Percentiles rank a stretch among this genome's conserved stretches.
phyloP scores from a whole-genome alignment of 2,329 filamentous ascomycete genomes.

The Cyphellophora europaea region DNA sequence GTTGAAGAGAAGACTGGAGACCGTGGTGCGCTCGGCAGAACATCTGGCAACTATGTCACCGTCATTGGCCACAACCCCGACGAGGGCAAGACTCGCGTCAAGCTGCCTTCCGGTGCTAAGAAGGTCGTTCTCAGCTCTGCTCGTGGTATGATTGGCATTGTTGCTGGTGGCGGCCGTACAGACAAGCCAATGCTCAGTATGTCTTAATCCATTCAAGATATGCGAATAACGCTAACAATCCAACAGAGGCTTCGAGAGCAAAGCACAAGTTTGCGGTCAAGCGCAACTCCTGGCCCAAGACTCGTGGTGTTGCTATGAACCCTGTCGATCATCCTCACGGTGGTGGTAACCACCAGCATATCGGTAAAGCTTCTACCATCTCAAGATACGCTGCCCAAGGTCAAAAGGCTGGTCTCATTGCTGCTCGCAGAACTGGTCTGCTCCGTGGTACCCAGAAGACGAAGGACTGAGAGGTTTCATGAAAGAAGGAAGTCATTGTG shows the following conservation, averaged over 20 bases:
- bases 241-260: conserved; percentile 88
- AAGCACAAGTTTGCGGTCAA: conserved; percentile 99
- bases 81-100: conserved; percentile 99
- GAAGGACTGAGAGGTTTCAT: conserved; percentile 72
- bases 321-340: conserved; percentile 98
- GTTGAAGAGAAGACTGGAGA: conserved; percentile 98
- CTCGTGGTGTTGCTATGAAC: conserved; percentile 99
- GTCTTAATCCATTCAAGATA: too few relatives aligned
- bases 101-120: conserved; percentile 98
- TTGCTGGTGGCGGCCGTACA: conserved; percentile 97
- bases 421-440: conserved; percentile 98
- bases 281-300: conserved; percentile 99
- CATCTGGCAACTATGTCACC: conserved; percentile 98
- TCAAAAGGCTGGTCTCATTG: conserved; percentile 99
- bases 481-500: too few relatives aligned
- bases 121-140: conserved; percentile 90
- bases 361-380: conserved; percentile 99
- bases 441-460: conserved; percentile 99
- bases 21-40: conserved; percentile 90
- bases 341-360: conserved; percentile 99
- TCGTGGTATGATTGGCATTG: conserved; percentile 98
- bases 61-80: conserved; percentile 96
- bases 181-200: conserved; percentile 97
- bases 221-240: conserved; percentile 31
- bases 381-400: conserved; percentile 93